Percentiles rank a stretch among this genome's conserved stretches.
phyloP scores from a whole-genome alignment of 2,329 filamentous ascomycete genomes.

The Ceratocystis papillata region DNA sequence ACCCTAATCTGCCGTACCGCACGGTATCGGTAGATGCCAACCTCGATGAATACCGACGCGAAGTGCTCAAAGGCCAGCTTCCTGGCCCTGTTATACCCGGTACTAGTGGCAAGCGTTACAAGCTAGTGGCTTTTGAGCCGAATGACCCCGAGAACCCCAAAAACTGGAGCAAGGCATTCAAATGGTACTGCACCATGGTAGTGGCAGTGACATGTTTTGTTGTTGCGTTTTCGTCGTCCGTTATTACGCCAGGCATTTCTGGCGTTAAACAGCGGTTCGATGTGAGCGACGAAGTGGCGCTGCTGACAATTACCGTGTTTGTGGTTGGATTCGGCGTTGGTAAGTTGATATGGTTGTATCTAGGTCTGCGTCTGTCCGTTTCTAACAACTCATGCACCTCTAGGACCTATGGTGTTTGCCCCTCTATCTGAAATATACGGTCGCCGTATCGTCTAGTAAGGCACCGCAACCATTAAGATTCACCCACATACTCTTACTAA shows the following conservation, averaged over 20 bases:
- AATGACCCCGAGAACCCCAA: conserved; percentile 70
- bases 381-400: conserved; percentile 8
- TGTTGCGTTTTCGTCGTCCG: conserved; percentile 58
- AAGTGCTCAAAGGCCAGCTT: conserved; percentile 53
- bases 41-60: conserved; percentile 55
- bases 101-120: conserved; percentile 32
- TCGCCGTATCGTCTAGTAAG: conserved; percentile 56
- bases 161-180: conserved; percentile 68
- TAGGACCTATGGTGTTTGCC: conserved; percentile 66
- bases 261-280: conserved; percentile 54
- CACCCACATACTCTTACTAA: neutral
- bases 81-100: conserved; percentile 32
- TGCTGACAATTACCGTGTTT: conserved; percentile 64
- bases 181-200: conserved; percentile 80
- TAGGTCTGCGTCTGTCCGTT: neutral
- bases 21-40: conserved; percentile 51
- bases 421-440: conserved; percentile 68
- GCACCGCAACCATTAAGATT: neutral
- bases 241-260: conserved; percentile 65
- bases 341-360: conserved; percentile 29
- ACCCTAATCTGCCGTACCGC: conserved; percentile 53
- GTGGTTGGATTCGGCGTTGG: conserved; percentile 73
- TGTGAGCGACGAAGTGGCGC: conserved; percentile 60
- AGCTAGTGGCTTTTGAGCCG: conserved; percentile 54
- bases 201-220: conserved; percentile 68